Conservation (phyloP, 2,329 filamentous ascomycete species). For the Apiospora arundinis region DNA sequence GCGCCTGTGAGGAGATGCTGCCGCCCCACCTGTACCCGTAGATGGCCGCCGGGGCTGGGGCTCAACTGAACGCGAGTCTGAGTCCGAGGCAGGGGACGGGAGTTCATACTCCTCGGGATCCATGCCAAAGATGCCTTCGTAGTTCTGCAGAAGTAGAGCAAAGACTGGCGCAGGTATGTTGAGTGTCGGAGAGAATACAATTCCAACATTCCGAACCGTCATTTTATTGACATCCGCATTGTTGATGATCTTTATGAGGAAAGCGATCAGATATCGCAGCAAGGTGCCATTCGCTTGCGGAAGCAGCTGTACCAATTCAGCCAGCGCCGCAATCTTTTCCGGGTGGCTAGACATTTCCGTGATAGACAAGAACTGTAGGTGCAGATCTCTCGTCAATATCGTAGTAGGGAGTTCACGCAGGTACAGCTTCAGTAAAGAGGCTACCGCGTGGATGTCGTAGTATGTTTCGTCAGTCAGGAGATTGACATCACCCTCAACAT, state of each 20-base stretch:
- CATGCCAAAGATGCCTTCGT: conserved; percentile 81
- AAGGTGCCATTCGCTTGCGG: conserved; percentile 82
- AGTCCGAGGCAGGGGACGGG: conserved; percentile 50
- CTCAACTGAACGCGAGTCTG: conserved; percentile 42
- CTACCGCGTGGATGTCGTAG: conserved; percentile 95
- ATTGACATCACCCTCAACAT: conserved; percentile 89
- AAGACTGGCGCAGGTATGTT: conserved; percentile 97
- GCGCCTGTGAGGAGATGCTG: conserved; percentile 58
- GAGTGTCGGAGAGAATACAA: conserved; percentile 95
- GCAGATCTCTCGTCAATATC: conserved; percentile 88
- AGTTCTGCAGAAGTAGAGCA: conserved; percentile 91
- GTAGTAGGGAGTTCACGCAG: conserved; percentile 90
- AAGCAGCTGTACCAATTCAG: conserved; percentile 78
- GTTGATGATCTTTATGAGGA: conserved; percentile 91
- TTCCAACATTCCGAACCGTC: conserved; percentile 96
- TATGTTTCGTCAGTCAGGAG: conserved; percentile 82
- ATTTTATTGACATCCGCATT: conserved; percentile 94
- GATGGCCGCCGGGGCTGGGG: conserved; percentile 53
- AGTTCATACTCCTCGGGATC: conserved; percentile 69
- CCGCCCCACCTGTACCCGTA: conserved; percentile 55
- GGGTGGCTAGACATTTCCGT: conserved; percentile 77
- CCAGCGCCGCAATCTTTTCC: conserved; percentile 80
- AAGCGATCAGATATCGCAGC: conserved; percentile 83
- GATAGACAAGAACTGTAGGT: conserved; percentile 84
- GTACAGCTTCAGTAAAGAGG: conserved; percentile 92